Base-by-base conservation (phyloP, 1,284 basidiomycete species). In the Clitocybe nebularis region DNA sequence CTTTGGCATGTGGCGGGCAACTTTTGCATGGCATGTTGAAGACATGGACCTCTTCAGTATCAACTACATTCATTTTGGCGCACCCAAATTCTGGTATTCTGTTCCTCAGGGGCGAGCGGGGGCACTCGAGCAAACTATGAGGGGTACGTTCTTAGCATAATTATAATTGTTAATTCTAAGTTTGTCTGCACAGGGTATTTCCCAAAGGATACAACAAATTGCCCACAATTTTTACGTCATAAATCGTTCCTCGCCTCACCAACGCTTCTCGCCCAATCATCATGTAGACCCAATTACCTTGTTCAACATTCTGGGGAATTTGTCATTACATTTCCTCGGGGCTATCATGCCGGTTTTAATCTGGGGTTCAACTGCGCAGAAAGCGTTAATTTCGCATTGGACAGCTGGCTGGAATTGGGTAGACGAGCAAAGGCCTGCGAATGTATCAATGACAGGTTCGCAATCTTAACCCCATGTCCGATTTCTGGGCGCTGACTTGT, bases 1-100 rank as follows among this genome's bases (percentile, higher is more conserved):
- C 66, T 98, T 96, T 64, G 95, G 95, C 51, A 97, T 97, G 93
- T 99, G 95, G 95, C 77, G 93, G 40, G 95, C 96, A 10, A 94
- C 93, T 0, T 96, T 99, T 64, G 93, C 95, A 0, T 99, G 96
- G 96, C 95, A 99, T 56, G 95, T 99, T 36, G 95, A 99, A 59
- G 84, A 93, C 61, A 93, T 93, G 90, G 95, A 98, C 60, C 75
- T 99, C 2, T 96, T 95, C 67, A 95, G 92, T 43, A 99, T 99
- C 71, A 99, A 98, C 64, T 98, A 96, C 60, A 93, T 99, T 48
- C 95, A 99, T 64, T 99, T 98, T 59, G 95, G 95, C 2, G 94
- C 95, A 0, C 94, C 93, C 1, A 99, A 89, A 55, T 84, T 90
- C 60, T 99, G 96, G 95, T 99, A 99, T 63, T 84, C 93, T 0